Evolutionary conservation across 345 rosid genomes (phyloP), one percentile per base, ranked within the genome.

Genomic region (Luvunga scandens): DNA sequence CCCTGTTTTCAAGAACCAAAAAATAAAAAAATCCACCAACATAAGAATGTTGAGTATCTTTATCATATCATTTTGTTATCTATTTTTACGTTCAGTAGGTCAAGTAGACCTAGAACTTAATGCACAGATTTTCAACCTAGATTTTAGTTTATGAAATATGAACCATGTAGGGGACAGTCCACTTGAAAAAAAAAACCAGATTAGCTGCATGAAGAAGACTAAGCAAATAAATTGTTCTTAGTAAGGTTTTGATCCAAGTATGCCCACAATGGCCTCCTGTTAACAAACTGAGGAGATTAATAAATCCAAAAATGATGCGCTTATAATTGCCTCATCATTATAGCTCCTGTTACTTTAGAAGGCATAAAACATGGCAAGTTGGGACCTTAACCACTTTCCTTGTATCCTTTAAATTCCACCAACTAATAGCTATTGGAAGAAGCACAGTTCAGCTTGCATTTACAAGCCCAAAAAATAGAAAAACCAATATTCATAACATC

Each of bases 1-100:
- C 93, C 98, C 86, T 92, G 59, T 34, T 61, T 79, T 69, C 62
- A 85, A 48, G n/a, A 61, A 56, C 57, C 57, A 65, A 69, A 68
- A 53, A 53, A 31, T 1, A 69, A 82, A 48, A 69, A 24, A 31
- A 6, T 71, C 10, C 65, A 72, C 71, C 22, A 61, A 28, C 45
- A 34, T 7, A 18, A 10, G 4, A 31, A 67, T 61, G 53, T 27
- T 39, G 25, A 4, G 38, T 13, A 45, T 64, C 24, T 63, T 33
- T 39, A 57, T 72, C 30, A 30, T 36, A 50, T 22, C 22, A 71
- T 9, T 55, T 48, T 19, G 7, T 75, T 64, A 48, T 28, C 50
- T 55, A 19, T 9, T 34, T 55, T n/a, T n/a, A 36, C 25, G 33
- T 22, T 66, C 55, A 9, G 18, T 33, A 50, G 53, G 55, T 66